Evolutionary conservation across 768 basidiomycete species (phyloP), one percentile per base, ranked within the genome.

Genomic region (Pisolithus orientalis): DNA sequence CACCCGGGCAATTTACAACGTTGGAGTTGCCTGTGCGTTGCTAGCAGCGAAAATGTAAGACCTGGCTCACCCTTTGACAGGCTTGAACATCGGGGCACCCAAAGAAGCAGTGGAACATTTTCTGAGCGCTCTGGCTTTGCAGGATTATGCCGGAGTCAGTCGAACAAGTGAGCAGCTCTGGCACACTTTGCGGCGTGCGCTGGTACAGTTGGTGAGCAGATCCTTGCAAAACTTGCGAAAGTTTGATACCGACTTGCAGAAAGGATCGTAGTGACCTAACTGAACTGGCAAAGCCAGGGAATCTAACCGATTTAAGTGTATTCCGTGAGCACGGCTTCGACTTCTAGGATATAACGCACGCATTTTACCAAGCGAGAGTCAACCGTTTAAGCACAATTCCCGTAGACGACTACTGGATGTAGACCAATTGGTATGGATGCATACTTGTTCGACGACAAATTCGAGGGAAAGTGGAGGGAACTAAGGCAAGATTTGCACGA

Each of bases 101-200:
- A 86, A 90, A 63, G 96, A 99, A 72, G 94, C 96, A 1, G 91
- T 92, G 4, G 96, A 99, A 60, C 96, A 99, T 69, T 89, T 96
- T 64, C 73, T 96, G 48, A 85, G 87, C 55, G 94, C 91, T 0
- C 71, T 96, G 38, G 79, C 78, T 11, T 74, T 94, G 63, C 93
- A 95, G 60, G 84, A 88, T 60, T 70, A 80, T 8, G 79, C 79
- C 1, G 80, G 59, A n/a, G 64, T 73, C 53, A 83, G 76, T 52
- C 84, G 82, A 61, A 87, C 84, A 45, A 92, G 87, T 54, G 82
- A 87, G 51, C 88, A 92, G 57, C 73, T 98, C 31, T 97, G 94
- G 96, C 78, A 81, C 50, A 97, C 95, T 29, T 77, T 99, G 25
- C 79, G 89, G 53, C 80, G 93, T 40, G 82, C 89, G 9, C 80